A percentile compares a stretch with the other conserved stretches of the same genome.
These are phyloP conservation scores for Phanerochaete sordida DNA, from an alignment of 768 basidiomycete genomes.

Conservation along the genomic window DNA sequence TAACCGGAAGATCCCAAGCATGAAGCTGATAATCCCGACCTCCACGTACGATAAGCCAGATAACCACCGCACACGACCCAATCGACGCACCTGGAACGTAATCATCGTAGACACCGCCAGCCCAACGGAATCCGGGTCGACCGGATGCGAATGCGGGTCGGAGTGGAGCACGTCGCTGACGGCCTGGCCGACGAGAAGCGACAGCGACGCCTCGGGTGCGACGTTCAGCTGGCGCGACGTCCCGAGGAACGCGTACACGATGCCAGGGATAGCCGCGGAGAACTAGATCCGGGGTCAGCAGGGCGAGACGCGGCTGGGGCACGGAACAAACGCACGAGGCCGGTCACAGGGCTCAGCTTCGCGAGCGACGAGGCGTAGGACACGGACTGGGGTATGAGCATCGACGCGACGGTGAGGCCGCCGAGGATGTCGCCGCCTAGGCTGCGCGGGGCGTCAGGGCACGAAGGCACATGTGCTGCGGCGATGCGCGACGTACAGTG, in stretches of 20 bases:
- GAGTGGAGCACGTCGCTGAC: constrained; percentile 58
- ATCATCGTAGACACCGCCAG: constrained; percentile 76
- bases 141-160: constrained; percentile 25
- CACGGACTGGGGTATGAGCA: constrained; percentile 85
- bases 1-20: constrained; percentile 82
- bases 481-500: constrained; percentile 45
- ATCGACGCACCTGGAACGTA: constrained; percentile 65
- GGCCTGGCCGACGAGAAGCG: constrained; percentile 84
- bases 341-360: constrained; percentile 79
- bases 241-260: constrained; percentile 89
- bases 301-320: background rate
- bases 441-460: constrained; percentile 26
- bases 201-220: constrained; percentile 86
- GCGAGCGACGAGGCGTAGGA: constrained; percentile 90
- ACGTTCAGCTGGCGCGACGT: constrained; percentile 80
- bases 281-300: constrained; percentile 43
- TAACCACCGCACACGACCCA: background rate
- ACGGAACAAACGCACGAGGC: constrained; percentile 48
- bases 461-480: background rate
- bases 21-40: constrained; percentile 83
- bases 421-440: constrained; percentile 74
- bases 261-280: constrained; percentile 80
- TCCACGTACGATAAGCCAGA: constrained; percentile 20
- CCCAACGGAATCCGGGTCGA: constrained; percentile 50
- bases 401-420: constrained; percentile 80